phyloP scores from a whole-genome alignment of 169 alveolate genomes.

The Plasmodium gaboni region DNA sequence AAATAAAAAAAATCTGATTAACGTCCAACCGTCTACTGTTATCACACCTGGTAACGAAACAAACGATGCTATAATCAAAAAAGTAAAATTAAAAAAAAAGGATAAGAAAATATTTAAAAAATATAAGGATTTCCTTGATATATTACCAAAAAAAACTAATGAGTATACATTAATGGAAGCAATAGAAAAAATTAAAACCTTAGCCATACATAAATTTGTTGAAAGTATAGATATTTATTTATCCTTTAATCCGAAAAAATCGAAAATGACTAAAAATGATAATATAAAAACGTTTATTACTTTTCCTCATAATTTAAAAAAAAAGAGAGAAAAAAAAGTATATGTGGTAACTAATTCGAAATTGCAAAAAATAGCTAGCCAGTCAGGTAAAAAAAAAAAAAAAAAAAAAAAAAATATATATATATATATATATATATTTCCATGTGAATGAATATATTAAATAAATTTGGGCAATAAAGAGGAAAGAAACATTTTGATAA shows the following conservation, averaged over 20 bases:
- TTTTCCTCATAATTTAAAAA: slow-evolving; percentile 72
- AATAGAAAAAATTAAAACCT: slow-evolving; percentile 63
- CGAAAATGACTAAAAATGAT: slow-evolving; percentile 75
- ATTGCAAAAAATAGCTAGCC: slow-evolving; percentile 21
- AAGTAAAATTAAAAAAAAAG: slow-evolving; percentile 65
- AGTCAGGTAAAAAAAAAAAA: slow-evolving; percentile 29
- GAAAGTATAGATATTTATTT: slow-evolving; percentile 71
- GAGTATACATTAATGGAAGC: slow-evolving; percentile 64
- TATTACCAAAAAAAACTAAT: slow-evolving; percentile 38
- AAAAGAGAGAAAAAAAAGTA: slow-evolving; percentile 65
- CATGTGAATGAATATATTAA: not conserved
- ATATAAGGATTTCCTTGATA: slow-evolving; percentile 55
- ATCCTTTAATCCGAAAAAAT: slow-evolving; percentile 59
- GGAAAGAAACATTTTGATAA: not conserved
- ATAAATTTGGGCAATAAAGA: not conserved
- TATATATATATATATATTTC: not conserved
- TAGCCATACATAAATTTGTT: slow-evolving; percentile 72
- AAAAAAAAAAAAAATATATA: not conserved
- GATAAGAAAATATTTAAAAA: slow-evolving; percentile 66
- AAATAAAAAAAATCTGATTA: not conserved
- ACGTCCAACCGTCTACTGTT: not conserved
- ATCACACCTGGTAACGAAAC: slow-evolving; percentile 1
- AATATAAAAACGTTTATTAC: slow-evolving; percentile 72
- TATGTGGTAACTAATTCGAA: slow-evolving; percentile 52
- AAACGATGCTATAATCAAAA: slow-evolving; percentile 1